Base-by-base conservation (phyloP, 2,329 filamentous ascomycete genomes). In the Sarocladium brachiariae region DNA sequence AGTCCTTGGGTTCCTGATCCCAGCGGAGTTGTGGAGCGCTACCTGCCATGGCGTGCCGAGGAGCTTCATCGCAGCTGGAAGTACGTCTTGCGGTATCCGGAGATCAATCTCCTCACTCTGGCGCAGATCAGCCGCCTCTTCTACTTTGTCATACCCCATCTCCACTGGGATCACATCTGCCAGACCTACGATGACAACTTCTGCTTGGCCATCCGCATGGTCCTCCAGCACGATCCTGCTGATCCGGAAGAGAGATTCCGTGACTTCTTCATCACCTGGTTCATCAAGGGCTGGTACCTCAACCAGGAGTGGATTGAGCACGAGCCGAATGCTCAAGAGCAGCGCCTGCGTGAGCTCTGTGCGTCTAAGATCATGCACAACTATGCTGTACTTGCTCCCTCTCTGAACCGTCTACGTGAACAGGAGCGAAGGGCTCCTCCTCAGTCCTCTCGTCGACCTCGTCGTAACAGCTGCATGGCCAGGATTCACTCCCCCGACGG, bases 1-100 rank as follows among this genome's bases (percentile, higher is more conserved):
- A 58, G 62, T 35, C 60, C 60, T 16, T 47, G 10, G 21, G 9
- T 11, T 7, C 10, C 43, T 13, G 25, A 19, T 19, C 10, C 10
- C 18, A 4, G 3, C 10, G 14, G 5, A 5, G 8, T 6, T 25
- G 7, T 47, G 25, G 43, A 33, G 10, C 8, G 13, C 43, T 33
- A 31, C 25, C 6, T 47, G n/a, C 3, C 7, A n/a, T 33, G 10
- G 9, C 24, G 43, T 9, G 24, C 43, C 10, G 10, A 9, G 4
- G 43, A 47, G 43, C 24, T 47, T 4, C 16, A 47, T 16, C 43
- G 43, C 25, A 4, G 7, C 16, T 47, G 43, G 43, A 3, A 11
- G 16, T 33, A 10, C 21, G 21, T 30, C 11, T 13, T 4, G 3
- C 8, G 16, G 9, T 4, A 4, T 19, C 43, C 43, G 4, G 43